Evolutionary conservation across 2,329 filamentous ascomycete genomes (phyloP).

Genomic region (Botrytis tulipae): DNA sequence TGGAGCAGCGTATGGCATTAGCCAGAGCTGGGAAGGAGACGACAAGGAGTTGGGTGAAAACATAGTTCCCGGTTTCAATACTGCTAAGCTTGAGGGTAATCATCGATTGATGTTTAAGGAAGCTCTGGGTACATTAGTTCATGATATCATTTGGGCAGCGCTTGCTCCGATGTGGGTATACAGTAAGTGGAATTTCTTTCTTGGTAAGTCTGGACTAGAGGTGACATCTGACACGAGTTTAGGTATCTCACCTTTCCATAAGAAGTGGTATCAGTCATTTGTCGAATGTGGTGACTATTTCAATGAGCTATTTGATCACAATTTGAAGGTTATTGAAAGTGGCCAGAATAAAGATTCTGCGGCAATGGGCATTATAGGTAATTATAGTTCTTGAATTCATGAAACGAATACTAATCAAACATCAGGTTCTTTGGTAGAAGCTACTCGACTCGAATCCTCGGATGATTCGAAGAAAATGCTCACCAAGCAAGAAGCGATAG

Average conservation of each 20-base stretch:
- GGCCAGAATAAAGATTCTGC: constrained; percentile 46
- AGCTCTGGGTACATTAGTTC: neutral
- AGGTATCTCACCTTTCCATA: neutral
- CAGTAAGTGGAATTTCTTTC: neutral
- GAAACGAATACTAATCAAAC: constrained; percentile 23
- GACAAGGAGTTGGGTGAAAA: constrained; percentile 44
- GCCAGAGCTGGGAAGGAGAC: constrained; percentile 58
- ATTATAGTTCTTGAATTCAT: constrained; percentile 51
- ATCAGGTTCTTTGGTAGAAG: constrained; percentile 43
- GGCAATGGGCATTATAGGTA: neutral
- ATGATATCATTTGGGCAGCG: neutral
- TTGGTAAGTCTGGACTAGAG: neutral
- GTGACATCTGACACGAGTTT: neutral
- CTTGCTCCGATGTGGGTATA: constrained; percentile 8
- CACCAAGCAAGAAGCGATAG: constrained; percentile 63
- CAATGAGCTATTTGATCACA: neutral
- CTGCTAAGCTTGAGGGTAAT: constrained; percentile 38
- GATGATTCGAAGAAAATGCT: constrained; percentile 36
- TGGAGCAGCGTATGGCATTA: constrained; percentile 69
- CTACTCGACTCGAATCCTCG: constrained; percentile 50
- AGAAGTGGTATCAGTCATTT: neutral
- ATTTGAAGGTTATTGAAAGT: constrained; percentile 24
- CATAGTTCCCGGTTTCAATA: neutral
- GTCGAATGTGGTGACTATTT: neutral
- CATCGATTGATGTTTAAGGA: neutral